Conservation (phyloP, 192 early-diverging fungal species). For the Umbelopsis ramanniana region DNA sequence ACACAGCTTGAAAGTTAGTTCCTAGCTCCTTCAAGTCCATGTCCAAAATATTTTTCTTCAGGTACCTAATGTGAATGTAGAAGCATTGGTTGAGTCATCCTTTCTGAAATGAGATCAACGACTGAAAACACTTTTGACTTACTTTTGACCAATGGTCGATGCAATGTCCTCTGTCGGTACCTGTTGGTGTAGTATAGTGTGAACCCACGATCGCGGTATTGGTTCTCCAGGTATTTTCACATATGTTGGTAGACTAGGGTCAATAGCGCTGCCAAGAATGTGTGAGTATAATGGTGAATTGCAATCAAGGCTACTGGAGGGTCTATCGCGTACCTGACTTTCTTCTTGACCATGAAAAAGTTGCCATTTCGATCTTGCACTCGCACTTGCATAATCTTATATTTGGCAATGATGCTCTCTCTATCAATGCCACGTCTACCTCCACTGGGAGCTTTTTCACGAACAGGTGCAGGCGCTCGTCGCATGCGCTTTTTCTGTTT, state of each 20-base stretch:
- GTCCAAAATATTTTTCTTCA: conserved; percentile 44
- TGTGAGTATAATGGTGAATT: neutral
- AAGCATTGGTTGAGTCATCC: neutral
- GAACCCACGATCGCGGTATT: conserved; percentile 87
- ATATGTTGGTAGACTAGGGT: conserved; percentile 87
- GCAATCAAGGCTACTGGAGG: neutral
- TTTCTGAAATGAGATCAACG: too few species aligned
- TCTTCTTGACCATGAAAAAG: conserved; percentile 85
- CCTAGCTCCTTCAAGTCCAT: conserved; percentile 61
- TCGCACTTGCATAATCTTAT: conserved; percentile 88
- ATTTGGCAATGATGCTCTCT: conserved; percentile 77
- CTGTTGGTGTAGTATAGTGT: conserved; percentile 58
- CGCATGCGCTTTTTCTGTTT: conserved; percentile 47
- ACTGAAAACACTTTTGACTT: neutral
- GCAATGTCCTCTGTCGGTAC: neutral
- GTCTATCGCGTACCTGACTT: conserved; percentile 57
- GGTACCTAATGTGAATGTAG: neutral
- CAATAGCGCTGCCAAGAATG: conserved; percentile 57
- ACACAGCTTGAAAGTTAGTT: conserved; percentile 80
- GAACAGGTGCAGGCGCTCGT: conserved; percentile 43
- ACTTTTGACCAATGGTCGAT: conserved; percentile 21
- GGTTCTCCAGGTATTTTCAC: conserved; percentile 85
- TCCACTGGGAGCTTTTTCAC: conserved; percentile 45
- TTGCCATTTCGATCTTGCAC: conserved; percentile 85
- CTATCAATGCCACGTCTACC: conserved; percentile 47